Base-by-base conservation (phyloP, 225 moss, liverwort and hornwort genomes). In the Polytrichum commune region DNA sequence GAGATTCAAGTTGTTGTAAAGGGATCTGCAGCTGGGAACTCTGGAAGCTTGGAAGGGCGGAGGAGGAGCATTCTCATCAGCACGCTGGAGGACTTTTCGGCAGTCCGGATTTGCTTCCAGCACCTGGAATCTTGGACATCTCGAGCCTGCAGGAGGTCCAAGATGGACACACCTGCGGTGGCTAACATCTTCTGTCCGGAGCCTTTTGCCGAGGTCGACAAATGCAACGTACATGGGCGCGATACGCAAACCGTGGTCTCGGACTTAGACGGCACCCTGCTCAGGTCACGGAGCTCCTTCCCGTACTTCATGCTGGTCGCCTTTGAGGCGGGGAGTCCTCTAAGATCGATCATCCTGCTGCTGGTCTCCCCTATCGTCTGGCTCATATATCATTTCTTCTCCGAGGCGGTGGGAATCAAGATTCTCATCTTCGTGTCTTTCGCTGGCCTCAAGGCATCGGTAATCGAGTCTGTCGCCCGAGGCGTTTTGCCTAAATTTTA, bases 401-500 rank as follows among this genome's bases (percentile, higher is more conserved):
- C 89, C 1, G 95, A 95, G 53, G 81, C 85, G 0, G 77, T 77
- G 0, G 92, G 88, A 4, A 83, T 93, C 6, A 91, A 91, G 65
- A 80, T 95, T 10, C 92, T 95, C 16, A 92, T 95, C 28, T 95
- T 86, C 66, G 29, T 95, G 0, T 76, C 95, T 0, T 80, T 84
- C 5, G 92, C 89, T 0, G 92, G 92, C 0, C 55, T 95, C 5
- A 90, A 90, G 55, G 75, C 60, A 30, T 79, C 91, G 0, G 91
- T 84, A 0, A 75, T 95, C 5, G 95, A 95, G 77, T 89, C 92
- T 0, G 92, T 95, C 0, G 83, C 92, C 6, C 89, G 95, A 0
- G 95, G 95, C 1, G 95, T 95, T 1, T 56, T 95, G 0, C 90
- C 95, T 7, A 95, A 91, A 70, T 95, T 95, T n/a, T 95, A 95